Percentiles rank a stretch among this genome's conserved stretches.
phyloP scores from a whole-genome alignment of 495 filamentous ascomycete genomes.

The Delitschia confertaspora region DNA sequence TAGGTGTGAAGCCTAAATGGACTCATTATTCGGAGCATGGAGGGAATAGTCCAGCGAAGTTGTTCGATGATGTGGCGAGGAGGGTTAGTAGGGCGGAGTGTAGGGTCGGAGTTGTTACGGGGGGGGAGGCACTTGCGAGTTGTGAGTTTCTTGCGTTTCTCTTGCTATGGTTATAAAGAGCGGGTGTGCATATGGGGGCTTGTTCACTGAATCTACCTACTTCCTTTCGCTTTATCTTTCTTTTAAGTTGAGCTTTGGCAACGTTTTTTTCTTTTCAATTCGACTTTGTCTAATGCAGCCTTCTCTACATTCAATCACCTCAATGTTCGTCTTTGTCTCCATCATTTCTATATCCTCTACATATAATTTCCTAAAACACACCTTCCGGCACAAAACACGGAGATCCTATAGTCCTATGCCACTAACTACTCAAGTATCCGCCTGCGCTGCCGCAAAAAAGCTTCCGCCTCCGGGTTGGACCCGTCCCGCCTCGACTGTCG shows the following conservation, averaged over 20 bases:
- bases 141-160: constrained; percentile 27
- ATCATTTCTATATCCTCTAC: no score
- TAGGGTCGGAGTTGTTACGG: constrained; percentile 45
- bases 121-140: constrained; percentile 49
- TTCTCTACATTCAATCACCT: no score
- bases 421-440: constrained; percentile 23
- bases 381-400: neutral
- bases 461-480: constrained; percentile 46
- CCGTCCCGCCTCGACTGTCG: constrained; percentile 31
- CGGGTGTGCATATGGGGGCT: no score
- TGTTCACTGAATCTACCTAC: no score
- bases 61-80: constrained; percentile 49
- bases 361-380: neutral
- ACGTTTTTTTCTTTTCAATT: no score
- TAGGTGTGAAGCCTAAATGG: constrained; percentile 36
- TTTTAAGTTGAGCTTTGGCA: no score
- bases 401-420: neutral
- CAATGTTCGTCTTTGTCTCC: no score
- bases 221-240: no score
- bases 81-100: constrained; percentile 40
- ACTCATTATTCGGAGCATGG: constrained; percentile 43
- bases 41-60: constrained; percentile 44
- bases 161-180: neutral
- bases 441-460: constrained; percentile 29
- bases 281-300: no score